These are phyloP conservation scores for Collybia nuda DNA, from an alignment of 768 basidiomycete species.

Conservation along the genomic window DNA sequence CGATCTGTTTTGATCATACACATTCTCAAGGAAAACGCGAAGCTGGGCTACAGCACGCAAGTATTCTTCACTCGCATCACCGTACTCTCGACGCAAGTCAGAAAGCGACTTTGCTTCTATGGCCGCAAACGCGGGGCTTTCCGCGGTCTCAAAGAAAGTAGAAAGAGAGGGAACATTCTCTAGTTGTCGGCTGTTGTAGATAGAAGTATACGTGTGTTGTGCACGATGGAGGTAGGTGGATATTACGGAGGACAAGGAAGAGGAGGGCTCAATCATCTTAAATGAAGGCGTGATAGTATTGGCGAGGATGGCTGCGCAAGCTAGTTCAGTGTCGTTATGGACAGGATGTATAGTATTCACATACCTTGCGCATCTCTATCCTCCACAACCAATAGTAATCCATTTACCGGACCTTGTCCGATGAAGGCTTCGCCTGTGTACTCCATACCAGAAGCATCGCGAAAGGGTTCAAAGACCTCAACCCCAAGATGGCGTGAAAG, in stretches of 20 bases:
- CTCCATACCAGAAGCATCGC: conserved; percentile 28
- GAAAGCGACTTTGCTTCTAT: conserved; percentile 55
- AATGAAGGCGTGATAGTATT: conserved; percentile 49
- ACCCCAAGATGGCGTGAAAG: conserved; percentile 73
- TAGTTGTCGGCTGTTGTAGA: conserved; percentile 39
- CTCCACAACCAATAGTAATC: conserved; percentile 55
- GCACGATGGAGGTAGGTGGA: conserved; percentile 62
- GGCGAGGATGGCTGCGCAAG: conserved; percentile 54
- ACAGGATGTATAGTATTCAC: conserved; percentile 9
- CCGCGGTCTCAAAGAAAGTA: conserved; percentile 53
- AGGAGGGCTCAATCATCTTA: conserved; percentile 29
- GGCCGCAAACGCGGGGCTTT: conserved; percentile 57
- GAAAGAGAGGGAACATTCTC: conserved; percentile 36
- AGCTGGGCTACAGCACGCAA: conserved; percentile 39
- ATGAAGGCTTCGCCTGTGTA: conserved; percentile 49
- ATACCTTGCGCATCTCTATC: conserved; percentile 56
- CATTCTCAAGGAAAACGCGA: conserved; percentile 46
- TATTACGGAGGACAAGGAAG: conserved; percentile 50
- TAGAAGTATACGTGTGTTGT: conserved; percentile 50
- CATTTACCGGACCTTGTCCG: conserved; percentile 50
- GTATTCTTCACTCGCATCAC: conserved; percentile 57
- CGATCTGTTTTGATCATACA: conserved; percentile 32
- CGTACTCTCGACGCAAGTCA: conserved; percentile 45
- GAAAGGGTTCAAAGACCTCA: conserved; percentile 58
- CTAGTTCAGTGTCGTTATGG: conserved; percentile 7